Evolutionary conservation across 2,329 filamentous ascomycete species (phyloP).

Genomic region (Monilinia fructigena): DNA sequence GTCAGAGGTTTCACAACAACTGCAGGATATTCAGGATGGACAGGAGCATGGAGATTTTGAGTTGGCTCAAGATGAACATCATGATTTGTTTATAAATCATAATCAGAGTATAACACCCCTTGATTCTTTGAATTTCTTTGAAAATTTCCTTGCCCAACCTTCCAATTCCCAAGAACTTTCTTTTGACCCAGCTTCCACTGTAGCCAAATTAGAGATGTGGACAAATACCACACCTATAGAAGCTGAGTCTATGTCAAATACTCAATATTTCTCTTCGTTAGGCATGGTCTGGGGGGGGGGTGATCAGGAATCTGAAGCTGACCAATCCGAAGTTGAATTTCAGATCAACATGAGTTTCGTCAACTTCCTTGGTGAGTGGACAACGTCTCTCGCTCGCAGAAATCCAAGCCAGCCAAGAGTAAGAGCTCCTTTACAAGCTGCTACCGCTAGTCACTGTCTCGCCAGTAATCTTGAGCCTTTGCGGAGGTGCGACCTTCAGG

Average conservation of each 20-base stretch:
- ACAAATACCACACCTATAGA: too few species aligned
- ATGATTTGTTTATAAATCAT: conserved; percentile 30
- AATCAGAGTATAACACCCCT: conserved; percentile 37
- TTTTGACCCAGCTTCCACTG: too few species aligned
- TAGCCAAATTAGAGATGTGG: too few species aligned
- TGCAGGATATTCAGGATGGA: conserved; percentile 38
- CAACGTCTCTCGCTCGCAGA: conserved; percentile 17
- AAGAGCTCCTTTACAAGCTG: conserved; percentile 28
- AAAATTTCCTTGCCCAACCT: neutral
- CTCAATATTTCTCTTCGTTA: conserved; percentile 20
- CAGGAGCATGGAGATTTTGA: conserved; percentile 34
- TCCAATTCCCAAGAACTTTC: too few species aligned
- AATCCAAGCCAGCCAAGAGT: conserved; percentile 18
- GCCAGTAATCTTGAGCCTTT: conserved; percentile 33
- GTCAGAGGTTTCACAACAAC: conserved; percentile 37
- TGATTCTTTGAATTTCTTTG: conserved; percentile 27
- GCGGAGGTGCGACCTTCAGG: conserved; percentile 50
- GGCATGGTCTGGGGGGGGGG: conserved; percentile 19
- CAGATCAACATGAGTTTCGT: conserved; percentile 49
- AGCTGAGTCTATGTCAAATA: too few species aligned
- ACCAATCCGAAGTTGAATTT: conserved; percentile 38
- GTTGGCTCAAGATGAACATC: conserved; percentile 26
- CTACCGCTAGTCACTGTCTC: conserved; percentile 29
- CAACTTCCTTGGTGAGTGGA: conserved; percentile 54
- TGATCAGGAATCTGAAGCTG: conserved; percentile 33